Conservation (phyloP, 2,329 filamentous ascomycete species). For the Trichophyton simii region DNA sequence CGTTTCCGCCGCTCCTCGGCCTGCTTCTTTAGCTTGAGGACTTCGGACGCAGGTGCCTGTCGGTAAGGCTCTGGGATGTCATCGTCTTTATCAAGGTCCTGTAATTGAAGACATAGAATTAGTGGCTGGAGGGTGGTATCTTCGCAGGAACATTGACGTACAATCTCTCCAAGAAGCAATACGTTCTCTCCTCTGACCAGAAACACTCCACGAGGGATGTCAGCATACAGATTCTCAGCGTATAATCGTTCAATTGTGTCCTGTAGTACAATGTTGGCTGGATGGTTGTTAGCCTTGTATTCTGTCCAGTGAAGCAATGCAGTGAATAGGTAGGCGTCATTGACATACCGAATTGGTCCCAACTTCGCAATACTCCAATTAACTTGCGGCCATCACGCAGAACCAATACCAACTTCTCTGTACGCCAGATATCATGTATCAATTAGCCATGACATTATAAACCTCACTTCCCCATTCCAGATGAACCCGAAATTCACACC, state of each 20-base stretch:
- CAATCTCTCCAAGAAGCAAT: constrained; percentile 83
- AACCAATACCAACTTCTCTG: constrained; percentile 88
- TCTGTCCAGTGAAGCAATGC: background rate
- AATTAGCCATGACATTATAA: background rate
- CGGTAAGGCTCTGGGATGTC: constrained; percentile 60
- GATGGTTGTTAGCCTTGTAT: background rate
- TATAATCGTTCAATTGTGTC: constrained; percentile 85
- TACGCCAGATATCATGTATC: constrained; percentile 3
- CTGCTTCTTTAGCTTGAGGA: constrained; percentile 61
- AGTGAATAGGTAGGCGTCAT: constrained; percentile 2
- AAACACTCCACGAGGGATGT: constrained; percentile 75
- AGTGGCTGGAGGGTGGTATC: background rate
- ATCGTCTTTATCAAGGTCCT: constrained; percentile 90
- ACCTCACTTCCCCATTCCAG: background rate
- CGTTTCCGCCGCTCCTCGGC: constrained; percentile 56
- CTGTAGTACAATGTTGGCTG: constrained; percentile 89
- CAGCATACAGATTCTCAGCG: constrained; percentile 61
- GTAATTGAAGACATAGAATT: background rate
- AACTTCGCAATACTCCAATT: constrained; percentile 81
- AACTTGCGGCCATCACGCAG: constrained; percentile 89
- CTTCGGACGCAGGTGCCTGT: constrained; percentile 53
- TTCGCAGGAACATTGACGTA: constrained; percentile 22
- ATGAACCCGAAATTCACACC: background rate
- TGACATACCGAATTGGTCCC: constrained; percentile 87
- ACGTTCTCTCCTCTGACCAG: constrained; percentile 94